A percentile compares a stretch with the other conserved stretches of the same genome.
phyloP scores from a whole-genome alignment of 495 filamentous ascomycete genomes.

The Lasiosphaeria miniovina region DNA sequence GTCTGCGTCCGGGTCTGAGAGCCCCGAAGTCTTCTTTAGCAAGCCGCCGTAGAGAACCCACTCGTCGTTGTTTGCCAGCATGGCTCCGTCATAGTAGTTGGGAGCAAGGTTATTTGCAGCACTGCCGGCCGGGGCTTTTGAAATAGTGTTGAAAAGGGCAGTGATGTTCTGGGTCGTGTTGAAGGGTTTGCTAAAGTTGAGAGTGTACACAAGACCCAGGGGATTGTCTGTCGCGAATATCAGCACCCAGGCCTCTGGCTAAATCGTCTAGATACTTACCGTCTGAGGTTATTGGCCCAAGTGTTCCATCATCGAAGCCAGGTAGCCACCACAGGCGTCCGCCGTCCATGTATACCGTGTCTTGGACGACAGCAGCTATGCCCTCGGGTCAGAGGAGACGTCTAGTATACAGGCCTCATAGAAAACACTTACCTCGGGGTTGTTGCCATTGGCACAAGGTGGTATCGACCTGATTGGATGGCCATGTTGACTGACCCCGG shows the following conservation, averaged over 20 bases:
- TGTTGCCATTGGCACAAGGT: conserved; percentile 58
- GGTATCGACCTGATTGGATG: conserved; percentile 42
- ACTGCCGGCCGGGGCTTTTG: conserved; percentile 40
- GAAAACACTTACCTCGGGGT: conserved; percentile 46
- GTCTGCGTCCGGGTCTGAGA: conserved; percentile 32
- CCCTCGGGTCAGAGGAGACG: conserved; percentile 19
- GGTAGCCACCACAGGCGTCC: conserved; percentile 52
- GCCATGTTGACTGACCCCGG: conserved; percentile 38
- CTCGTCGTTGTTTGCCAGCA: conserved; percentile 64
- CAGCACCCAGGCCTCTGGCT: not conserved
- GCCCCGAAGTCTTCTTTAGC: conserved; percentile 17
- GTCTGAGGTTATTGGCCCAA: conserved; percentile 19
- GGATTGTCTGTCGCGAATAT: conserved; percentile 35
- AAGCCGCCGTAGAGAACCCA: conserved; percentile 55
- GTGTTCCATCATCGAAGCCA: conserved; percentile 39
- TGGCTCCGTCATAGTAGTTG: conserved; percentile 58
- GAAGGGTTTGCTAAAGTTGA: conserved; percentile 61
- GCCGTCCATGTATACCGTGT: conserved; percentile 69
- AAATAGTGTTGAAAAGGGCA: conserved; percentile 43
- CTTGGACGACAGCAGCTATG: conserved; percentile 58
- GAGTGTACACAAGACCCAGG: conserved; percentile 47
- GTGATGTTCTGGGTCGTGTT: conserved; percentile 52
- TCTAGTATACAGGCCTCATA: too few species aligned
- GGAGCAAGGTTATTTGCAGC: conserved; percentile 56
- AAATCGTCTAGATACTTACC: conserved; percentile 29